Conservation (phyloP, 257 asterid species). For the Marsdenia floribunda region DNA sequence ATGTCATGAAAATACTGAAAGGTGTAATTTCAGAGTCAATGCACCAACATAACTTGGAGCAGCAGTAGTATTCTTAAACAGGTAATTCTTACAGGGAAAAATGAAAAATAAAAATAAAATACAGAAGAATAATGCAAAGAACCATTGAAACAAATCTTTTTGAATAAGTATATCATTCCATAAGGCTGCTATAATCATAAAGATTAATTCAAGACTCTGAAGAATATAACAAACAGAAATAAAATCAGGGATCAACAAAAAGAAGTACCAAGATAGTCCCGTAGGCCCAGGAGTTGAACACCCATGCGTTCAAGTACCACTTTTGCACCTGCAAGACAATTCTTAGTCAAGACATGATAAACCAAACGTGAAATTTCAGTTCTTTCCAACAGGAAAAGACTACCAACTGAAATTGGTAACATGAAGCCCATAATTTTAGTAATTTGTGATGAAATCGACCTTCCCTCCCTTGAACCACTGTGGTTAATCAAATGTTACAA, state of each 20-base stretch:
- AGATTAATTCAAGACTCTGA: background rate
- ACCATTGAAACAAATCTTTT: background rate
- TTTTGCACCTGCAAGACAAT: conserved; percentile 50
- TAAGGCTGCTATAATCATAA: background rate
- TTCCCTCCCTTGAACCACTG: background rate
- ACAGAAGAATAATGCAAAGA: background rate
- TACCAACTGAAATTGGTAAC: background rate
- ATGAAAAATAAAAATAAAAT: too few relatives aligned
- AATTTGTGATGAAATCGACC: background rate
- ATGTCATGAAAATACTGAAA: background rate
- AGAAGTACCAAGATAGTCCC: conserved; percentile 75
- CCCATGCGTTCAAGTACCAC: conserved; percentile 36
- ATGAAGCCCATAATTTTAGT: background rate
- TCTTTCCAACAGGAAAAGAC: background rate
- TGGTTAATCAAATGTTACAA: background rate
- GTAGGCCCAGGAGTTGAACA: conserved; percentile 46
- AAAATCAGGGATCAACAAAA: background rate
- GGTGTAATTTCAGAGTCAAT: background rate
- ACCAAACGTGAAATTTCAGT: too few relatives aligned
- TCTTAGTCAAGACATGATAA: conserved; percentile 17
- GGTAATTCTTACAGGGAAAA: background rate
- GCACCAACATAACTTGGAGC: background rate
- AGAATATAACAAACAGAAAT: background rate
- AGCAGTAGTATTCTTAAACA: background rate
- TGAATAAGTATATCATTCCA: background rate